Conservation (phyloP, 2,329 filamentous ascomycete species). For the Penicillium sp. region DNA sequence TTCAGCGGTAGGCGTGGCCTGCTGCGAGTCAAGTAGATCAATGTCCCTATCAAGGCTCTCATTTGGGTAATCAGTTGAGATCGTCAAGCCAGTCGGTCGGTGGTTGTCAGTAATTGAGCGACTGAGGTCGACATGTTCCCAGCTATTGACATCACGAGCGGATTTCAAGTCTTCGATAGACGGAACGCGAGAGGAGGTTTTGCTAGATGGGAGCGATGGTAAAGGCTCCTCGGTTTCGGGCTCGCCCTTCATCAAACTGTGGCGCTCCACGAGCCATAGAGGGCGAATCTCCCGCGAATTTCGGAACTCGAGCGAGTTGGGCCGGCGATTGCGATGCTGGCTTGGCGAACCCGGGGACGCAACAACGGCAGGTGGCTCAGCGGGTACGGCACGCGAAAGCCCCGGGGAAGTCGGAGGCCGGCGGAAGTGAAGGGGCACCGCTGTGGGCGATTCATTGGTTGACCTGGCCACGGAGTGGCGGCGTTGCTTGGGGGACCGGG, state of each 20-base stretch:
- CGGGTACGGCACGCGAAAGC: constrained; percentile 43
- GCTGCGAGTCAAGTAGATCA: constrained; percentile 60
- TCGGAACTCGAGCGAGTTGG: constrained; percentile 54
- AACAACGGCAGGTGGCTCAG: constrained; percentile 35
- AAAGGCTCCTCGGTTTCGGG: constrained; percentile 43
- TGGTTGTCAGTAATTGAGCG: constrained; percentile 25
- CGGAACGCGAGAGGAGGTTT: constrained; percentile 48
- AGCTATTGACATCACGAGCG: constrained; percentile 28
- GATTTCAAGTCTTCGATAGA: constrained; percentile 45
- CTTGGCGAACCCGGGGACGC: constrained; percentile 45
- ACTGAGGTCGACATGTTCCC: constrained; percentile 32
- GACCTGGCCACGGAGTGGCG: constrained; percentile 31
- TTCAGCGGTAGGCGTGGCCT: constrained; percentile 67
- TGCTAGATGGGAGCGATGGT: constrained; percentile 54
- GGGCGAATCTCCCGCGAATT: constrained; percentile 70
- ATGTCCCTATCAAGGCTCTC: constrained; percentile 32
- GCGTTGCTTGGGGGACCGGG: constrained; percentile 21
- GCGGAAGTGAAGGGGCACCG: constrained; percentile 57
- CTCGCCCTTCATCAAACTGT: constrained; percentile 44
- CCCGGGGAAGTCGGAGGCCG: constrained; percentile 50
- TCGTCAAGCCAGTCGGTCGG: constrained; percentile 27
- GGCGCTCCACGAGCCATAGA: constrained; percentile 74
- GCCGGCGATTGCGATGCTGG: constrained; percentile 46
- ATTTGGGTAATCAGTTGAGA: constrained; percentile 37
- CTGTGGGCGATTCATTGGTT: constrained; percentile 49